Percentiles rank a stretch among this genome's conserved stretches.
Conservation (phyloP, 345 rosid genomes). For the Acer negundo region DNA sequence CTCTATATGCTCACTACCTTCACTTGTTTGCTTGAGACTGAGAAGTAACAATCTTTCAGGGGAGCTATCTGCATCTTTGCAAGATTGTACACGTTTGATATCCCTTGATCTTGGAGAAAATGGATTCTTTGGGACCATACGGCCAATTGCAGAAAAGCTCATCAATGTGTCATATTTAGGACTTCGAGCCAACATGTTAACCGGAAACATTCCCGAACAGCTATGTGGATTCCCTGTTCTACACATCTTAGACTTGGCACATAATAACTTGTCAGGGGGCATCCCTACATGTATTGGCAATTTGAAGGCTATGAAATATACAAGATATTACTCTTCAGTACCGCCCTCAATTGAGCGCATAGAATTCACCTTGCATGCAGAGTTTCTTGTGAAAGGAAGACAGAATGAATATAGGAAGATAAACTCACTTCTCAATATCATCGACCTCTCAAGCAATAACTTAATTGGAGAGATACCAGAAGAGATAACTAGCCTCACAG, state of each 20-base stretch:
- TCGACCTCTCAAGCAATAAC: constrained; percentile 30
- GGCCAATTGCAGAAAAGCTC: not conserved
- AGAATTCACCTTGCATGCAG: not conserved
- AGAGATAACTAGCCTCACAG: constrained; percentile 24
- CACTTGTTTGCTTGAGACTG: not conserved
- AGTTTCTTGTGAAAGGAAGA: constrained; percentile 14
- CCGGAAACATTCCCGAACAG: not conserved
- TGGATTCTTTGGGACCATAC: constrained; percentile 24
- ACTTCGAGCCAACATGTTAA: constrained; percentile 6
- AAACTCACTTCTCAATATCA: not conserved
- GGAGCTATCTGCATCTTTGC: constrained; percentile 12
- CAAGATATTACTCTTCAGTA: no score
- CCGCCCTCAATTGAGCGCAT: not conserved
- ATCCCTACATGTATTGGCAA: constrained; percentile 20
- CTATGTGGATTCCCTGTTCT: constrained; percentile 6
- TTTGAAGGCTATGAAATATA: not conserved
- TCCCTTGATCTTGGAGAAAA: constrained; percentile 35
- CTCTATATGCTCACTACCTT: constrained; percentile 1
- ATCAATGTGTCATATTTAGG: not conserved
- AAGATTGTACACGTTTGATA: constrained; percentile 1
- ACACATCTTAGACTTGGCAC: constrained; percentile 19
- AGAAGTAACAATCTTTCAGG: constrained; percentile 19
- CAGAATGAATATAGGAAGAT: not conserved
- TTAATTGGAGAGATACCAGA: constrained; percentile 21
- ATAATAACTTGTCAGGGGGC: constrained; percentile 10